Percentiles rank a stretch among this genome's conserved stretches.
These are phyloP conservation scores for Psidium guajava DNA, from an alignment of 345 rosid genomes.

Conservation along the genomic window DNA sequence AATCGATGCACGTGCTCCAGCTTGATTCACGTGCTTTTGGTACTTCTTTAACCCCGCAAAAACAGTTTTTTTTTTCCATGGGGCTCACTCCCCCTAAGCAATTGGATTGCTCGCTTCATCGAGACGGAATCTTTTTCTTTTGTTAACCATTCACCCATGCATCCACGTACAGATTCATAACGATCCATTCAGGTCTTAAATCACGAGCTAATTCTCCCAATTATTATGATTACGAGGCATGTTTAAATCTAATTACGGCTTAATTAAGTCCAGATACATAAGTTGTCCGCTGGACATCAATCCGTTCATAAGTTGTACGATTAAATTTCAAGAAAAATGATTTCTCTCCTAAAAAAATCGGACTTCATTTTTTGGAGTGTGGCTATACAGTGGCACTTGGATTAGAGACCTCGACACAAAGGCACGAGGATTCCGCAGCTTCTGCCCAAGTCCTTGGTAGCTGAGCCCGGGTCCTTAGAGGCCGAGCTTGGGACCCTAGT, in stretches of 20 bases:
- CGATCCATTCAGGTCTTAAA: background rate
- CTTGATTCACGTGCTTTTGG: background rate
- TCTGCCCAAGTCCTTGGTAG: background rate
- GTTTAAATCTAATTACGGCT: background rate
- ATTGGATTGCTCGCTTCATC: background rate
- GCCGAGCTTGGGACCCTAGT: background rate
- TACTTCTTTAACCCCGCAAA: background rate
- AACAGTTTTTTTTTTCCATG: background rate
- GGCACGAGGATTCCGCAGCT: accelerated
- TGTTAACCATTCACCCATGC: background rate
- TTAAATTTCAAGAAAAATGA: no score
- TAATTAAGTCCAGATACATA: background rate
- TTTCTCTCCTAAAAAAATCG: no score
- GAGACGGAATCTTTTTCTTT: background rate
- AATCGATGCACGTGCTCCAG: background rate
- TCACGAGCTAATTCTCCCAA: background rate
- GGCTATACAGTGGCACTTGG: no score
- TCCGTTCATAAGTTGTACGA: background rate
- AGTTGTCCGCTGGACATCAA: background rate
- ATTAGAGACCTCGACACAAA: background rate
- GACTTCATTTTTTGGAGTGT: no score
- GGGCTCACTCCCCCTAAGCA: background rate
- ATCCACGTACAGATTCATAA: background rate
- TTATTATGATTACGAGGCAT: background rate
- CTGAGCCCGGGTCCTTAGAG: accelerated